phyloP scores from a whole-genome alignment of 2,329 filamentous ascomycete genomes.

The Aspergillus sergii region DNA sequence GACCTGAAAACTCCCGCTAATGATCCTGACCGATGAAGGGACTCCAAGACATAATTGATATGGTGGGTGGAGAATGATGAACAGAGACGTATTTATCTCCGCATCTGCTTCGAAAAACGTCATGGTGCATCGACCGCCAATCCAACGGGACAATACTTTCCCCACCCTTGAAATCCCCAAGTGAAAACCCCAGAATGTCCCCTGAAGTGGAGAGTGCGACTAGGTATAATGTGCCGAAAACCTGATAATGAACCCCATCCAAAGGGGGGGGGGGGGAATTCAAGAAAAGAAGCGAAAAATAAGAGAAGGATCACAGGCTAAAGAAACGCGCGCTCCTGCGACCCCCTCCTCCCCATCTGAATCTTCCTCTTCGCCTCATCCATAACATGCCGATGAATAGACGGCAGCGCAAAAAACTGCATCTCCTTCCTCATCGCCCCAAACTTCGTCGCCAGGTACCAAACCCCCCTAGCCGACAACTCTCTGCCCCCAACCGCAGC shows the following conservation, averaged over 20 bases:
- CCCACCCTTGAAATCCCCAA: not conserved
- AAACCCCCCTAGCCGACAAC: constrained; percentile 32
- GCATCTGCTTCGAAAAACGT: constrained; percentile 15
- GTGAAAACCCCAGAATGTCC: not conserved
- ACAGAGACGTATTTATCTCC: not conserved
- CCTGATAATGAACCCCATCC: not conserved
- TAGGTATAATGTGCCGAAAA: not conserved
- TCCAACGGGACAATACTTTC: not conserved
- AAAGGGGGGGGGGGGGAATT: not conserved
- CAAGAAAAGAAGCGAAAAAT: not conserved
- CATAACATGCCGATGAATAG: constrained; percentile 28
- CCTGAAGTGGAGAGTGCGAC: not conserved
- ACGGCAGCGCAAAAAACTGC: constrained; percentile 35
- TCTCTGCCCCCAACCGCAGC: constrained; percentile 30
- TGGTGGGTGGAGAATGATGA: not conserved
- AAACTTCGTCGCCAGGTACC: constrained; percentile 34
- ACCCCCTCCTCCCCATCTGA: constrained; percentile 10
- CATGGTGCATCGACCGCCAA: constrained; percentile 16
- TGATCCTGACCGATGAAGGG: not conserved
- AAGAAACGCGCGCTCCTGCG: constrained; percentile 12
- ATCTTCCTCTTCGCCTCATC: constrained; percentile 20
- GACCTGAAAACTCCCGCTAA: not conserved
- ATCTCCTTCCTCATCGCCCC: constrained; percentile 30
- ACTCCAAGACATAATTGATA: not conserved
- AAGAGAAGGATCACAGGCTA: constrained; percentile 1